Evolutionary conservation across 305 asterid genomes (phyloP), one percentile per base, ranked within the genome.

Genomic region (Plantago coronopus): DNA sequence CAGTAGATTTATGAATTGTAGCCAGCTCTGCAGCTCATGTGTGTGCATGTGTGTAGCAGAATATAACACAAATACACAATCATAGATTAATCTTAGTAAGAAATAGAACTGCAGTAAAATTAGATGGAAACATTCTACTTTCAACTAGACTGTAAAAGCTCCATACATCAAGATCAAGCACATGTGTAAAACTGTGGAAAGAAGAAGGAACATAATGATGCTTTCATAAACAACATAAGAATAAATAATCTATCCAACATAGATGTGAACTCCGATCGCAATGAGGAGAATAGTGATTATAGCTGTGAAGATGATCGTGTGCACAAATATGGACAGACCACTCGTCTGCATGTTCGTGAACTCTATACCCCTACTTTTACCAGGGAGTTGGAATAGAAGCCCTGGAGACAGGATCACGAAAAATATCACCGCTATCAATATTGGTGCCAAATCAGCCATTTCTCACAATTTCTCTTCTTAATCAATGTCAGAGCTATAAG

Each of bases 381-480:
- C 84, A 0, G 87, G 87, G 4, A 81, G 82, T 54, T 78, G 84
- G 68, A 81, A 78, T 1, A 81, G 45, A 31, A 81, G 69, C 12
- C 87, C 84, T 0, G 84, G 84, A 8, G 77, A 72, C 17, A 81
- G 49, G 9, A 81, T 7, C 45, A 78, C 77, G 54, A 81, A 81
- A 5, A 81, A 53, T 57, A 78, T 69, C 18, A 78, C 83, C 16
- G 77, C 77, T 17, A 81, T 31, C 18, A 81, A 54, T 20, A 81
- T 74, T 18, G 84, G 84, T 22, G 82, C 87, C 69, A 77, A 72
- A 63, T 81, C 87, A 1, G 78, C 82, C 76, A 77, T 77, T 7
- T 53, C 61, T 57, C 61, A 13, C 17, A 56, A 34, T 0, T 48
- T 48, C 10, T 56, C 12, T 34, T 17, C 56, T 49, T 23, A 34